These are phyloP conservation scores for Stenogyne calaminthoides DNA, from an alignment of 305 asterid genomes.

Conservation along the genomic window DNA sequence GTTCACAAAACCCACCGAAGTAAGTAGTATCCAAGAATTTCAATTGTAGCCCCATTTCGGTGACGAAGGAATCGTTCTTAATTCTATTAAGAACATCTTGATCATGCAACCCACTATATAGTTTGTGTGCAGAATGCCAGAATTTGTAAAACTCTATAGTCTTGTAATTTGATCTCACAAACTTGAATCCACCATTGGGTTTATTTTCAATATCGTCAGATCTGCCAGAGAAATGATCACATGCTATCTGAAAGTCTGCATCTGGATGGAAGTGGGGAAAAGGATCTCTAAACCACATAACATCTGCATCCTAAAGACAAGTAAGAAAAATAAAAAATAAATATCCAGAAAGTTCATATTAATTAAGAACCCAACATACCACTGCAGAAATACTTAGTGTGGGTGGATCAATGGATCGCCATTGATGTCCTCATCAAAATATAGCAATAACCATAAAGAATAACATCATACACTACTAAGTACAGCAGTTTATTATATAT, in stretches of 20 bases:
- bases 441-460: not conserved
- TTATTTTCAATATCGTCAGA: conserved; percentile 39
- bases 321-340: conserved; percentile 1
- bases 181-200: conserved; percentile 59
- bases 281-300: conserved; percentile 64
- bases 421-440: conserved; percentile 8
- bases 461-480: conserved; percentile 8
- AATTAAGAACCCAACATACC: not conserved
- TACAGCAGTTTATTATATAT: not conserved
- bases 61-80: conserved; percentile 40
- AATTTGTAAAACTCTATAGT: conserved; percentile 55
- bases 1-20: conserved; percentile 60
- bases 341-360: not conserved
- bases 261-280: conserved; percentile 52
- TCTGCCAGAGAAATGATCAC: conserved; percentile 50
- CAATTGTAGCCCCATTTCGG: conserved; percentile 39
- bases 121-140: conserved; percentile 48
- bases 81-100: conserved; percentile 54
- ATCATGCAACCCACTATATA: conserved; percentile 49
- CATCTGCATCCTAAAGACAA: conserved; percentile 48
- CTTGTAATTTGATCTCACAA: conserved; percentile 50
- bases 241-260: conserved; percentile 56
- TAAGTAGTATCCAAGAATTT: conserved; percentile 51
- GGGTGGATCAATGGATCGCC: conserved; percentile 11
- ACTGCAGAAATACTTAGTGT: conserved; percentile 1